These are phyloP conservation scores for Leccinum obscurum DNA, from an alignment of 768 basidiomycete species.

Conservation along the genomic window DNA sequence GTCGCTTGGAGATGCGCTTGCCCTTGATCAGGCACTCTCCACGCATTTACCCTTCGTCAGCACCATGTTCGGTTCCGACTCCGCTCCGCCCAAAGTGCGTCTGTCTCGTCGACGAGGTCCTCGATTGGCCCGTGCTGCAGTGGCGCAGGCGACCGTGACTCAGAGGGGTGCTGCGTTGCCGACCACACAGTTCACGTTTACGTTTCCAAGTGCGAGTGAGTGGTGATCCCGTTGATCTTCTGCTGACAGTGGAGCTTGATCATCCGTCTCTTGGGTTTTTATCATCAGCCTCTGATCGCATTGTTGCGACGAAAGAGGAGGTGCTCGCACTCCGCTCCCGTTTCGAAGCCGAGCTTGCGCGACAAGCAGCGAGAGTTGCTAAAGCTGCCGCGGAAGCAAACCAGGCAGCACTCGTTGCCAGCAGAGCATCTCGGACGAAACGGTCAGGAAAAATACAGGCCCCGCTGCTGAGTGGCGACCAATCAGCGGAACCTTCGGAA, in stretches of 20 bases:
- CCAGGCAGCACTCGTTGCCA: constrained; percentile 43
- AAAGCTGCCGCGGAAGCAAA: constrained; percentile 53
- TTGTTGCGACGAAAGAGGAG: constrained; percentile 67
- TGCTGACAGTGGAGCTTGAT: constrained; percentile 27
- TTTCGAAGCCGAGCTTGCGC: constrained; percentile 72
- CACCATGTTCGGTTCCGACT: constrained; percentile 37
- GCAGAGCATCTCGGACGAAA: constrained; percentile 38
- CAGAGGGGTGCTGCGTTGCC: constrained; percentile 46
- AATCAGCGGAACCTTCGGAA: constrained; percentile 41
- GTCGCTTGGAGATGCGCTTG: constrained; percentile 66
- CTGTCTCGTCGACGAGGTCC: constrained; percentile 56
- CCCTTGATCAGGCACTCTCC: constrained; percentile 76
- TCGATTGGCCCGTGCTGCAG: constrained; percentile 49
- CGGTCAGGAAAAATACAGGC: constrained; percentile 40
- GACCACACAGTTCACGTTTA: constrained; percentile 56
- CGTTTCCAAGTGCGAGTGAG: constrained; percentile 71
- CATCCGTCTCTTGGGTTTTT: constrained; percentile 18
- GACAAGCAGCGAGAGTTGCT: constrained; percentile 60
- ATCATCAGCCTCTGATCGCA: constrained; percentile 66
- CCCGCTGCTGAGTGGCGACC: constrained; percentile 33
- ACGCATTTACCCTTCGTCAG: constrained; percentile 35
- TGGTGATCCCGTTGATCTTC: constrained; percentile 32
- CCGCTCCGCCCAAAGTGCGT: constrained; percentile 41
- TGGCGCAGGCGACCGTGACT: constrained; percentile 16
- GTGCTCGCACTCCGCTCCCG: constrained; percentile 61